Conservation (phyloP, 306 rosid genomes). For the Rosa persica region DNA sequence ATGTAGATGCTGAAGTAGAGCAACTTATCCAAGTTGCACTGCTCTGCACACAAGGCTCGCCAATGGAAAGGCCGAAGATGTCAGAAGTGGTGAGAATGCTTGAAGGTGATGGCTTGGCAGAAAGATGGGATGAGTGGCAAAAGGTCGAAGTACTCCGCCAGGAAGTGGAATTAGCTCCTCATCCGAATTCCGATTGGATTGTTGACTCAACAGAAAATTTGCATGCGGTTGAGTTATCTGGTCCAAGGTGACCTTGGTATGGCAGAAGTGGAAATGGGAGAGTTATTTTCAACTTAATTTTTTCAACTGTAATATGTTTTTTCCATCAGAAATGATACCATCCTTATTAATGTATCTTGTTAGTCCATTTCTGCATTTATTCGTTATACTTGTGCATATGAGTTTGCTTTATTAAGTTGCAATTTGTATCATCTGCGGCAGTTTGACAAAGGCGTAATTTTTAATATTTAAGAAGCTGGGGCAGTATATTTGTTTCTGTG, state of each 20-base stretch:
- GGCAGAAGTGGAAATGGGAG: constrained; percentile 33
- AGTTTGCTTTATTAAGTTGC: constrained; percentile 60
- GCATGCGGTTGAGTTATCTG: constrained; percentile 95
- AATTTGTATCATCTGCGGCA: constrained; percentile 59
- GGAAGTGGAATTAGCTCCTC: constrained; percentile 86
- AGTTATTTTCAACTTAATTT: constrained; percentile 45
- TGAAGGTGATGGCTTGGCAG: constrained; percentile 96
- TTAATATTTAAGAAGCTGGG: constrained; percentile 43
- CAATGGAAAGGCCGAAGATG: constrained; percentile 97
- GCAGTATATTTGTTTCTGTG: constrained; percentile 20
- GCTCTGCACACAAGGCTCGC: constrained; percentile 97
- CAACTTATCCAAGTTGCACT: constrained; percentile 94
- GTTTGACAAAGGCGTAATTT: constrained; percentile 40
- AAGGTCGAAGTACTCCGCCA: constrained; percentile 92
- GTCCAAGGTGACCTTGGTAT: constrained; percentile 85
- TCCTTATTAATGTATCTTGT: constrained; percentile 55
- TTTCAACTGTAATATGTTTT: constrained; percentile 43
- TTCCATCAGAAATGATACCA: constrained; percentile 31
- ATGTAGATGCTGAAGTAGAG: constrained; percentile 90
- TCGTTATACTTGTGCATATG: constrained; percentile 89
- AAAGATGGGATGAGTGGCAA: constrained; percentile 99
- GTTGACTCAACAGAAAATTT: constrained; percentile 94
- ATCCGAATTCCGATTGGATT: constrained; percentile 90
- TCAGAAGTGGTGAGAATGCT: constrained; percentile 98
- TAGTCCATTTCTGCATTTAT: constrained; percentile 61